These are phyloP conservation scores for Yamadazyma jaroonii DNA, from an alignment of 1,139 yeast species.

Conservation along the genomic window DNA sequence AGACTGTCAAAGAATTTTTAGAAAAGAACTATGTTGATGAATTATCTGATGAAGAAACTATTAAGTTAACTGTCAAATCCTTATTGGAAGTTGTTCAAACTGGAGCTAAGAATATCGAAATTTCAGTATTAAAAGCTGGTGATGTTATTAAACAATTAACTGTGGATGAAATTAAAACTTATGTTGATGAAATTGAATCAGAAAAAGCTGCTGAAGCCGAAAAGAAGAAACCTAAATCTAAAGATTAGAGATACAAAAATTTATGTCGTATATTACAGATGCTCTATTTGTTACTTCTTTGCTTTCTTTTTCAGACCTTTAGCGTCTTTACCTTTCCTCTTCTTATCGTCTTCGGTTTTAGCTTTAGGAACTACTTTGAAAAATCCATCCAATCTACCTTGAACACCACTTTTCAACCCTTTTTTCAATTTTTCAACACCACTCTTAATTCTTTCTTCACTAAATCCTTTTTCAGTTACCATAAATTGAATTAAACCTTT, in stretches of 20 bases:
- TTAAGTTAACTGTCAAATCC: constrained; percentile 80
- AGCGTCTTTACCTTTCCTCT: constrained; percentile 22
- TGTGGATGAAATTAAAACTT: constrained; percentile 70
- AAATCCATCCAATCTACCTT: constrained; percentile 90
- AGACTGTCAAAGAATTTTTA: constrained; percentile 92
- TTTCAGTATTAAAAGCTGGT: constrained; percentile 79
- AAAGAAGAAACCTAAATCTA: constrained; percentile 63
- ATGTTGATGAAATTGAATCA: constrained; percentile 82
- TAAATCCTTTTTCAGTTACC: constrained; percentile 80
- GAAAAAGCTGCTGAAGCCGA: constrained; percentile 92
- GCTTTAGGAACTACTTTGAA: constrained; percentile 66
- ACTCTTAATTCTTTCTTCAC: constrained; percentile 83
- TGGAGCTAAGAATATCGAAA: constrained; percentile 94
- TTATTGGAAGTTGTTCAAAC: constrained; percentile 96
- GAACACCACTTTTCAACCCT: constrained; percentile 81
- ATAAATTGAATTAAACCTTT: constrained; percentile 70
- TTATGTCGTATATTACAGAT: not conserved
- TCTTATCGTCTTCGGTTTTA: constrained; percentile 27
- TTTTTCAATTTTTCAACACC: constrained; percentile 86
- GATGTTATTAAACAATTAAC: constrained; percentile 52
- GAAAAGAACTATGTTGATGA: constrained; percentile 86
- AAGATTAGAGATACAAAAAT: constrained; percentile 12
- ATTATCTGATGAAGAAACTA: constrained; percentile 65
- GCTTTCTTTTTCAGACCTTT: constrained; percentile 18
- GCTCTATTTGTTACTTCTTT: constrained; percentile 10